A percentile compares a stretch with the other conserved stretches of the same genome.
Evolutionary conservation across 257 asterid species (phyloP).

Genomic region (Solanum infundibuliforme): DNA sequence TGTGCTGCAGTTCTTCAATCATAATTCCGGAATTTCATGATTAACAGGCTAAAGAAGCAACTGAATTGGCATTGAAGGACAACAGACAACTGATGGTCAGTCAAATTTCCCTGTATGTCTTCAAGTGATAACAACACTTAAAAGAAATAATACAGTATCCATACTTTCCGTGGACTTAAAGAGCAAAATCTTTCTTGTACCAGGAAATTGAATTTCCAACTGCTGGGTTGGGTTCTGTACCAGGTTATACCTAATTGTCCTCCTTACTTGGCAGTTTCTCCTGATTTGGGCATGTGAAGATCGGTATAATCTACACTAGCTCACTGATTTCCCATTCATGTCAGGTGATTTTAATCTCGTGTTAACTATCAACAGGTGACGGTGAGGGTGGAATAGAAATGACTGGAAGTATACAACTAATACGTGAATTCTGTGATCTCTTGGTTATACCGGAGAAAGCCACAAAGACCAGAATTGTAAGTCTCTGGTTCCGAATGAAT

Average conservation of each 20-base stretch:
- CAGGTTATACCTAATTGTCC: slow-evolving; percentile 37
- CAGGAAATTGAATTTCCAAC: slow-evolving; percentile 98
- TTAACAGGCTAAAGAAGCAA: slow-evolving; percentile 69
- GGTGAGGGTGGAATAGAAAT: slow-evolving; percentile 94
- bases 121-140: slow-evolving; percentile 8
- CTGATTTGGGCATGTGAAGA: neutral
- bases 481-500: neutral
- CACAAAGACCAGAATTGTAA: slow-evolving; percentile 72
- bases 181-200: slow-evolving; percentile 64
- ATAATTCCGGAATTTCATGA: slow-evolving; percentile 4
- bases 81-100: slow-evolving; percentile 73
- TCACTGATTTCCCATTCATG: neutral
- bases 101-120: neutral
- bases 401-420: slow-evolving; percentile 79
- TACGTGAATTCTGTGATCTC: slow-evolving; percentile 77
- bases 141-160: slow-evolving; percentile 12
- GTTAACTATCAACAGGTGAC: slow-evolving; percentile 44
- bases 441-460: slow-evolving; percentile 50
- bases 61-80: slow-evolving; percentile 54
- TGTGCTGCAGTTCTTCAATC: neutral
- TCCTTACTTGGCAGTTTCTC: neutral
- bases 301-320: neutral
- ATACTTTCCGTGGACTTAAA: slow-evolving; percentile 37
- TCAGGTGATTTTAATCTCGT: neutral
- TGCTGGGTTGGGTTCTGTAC: slow-evolving; percentile 79